A percentile compares a stretch with the other conserved stretches of the same genome.
phyloP scores from a whole-genome alignment of 2,329 filamentous ascomycete genomes.

The Phialemonium atrogriseum region DNA sequence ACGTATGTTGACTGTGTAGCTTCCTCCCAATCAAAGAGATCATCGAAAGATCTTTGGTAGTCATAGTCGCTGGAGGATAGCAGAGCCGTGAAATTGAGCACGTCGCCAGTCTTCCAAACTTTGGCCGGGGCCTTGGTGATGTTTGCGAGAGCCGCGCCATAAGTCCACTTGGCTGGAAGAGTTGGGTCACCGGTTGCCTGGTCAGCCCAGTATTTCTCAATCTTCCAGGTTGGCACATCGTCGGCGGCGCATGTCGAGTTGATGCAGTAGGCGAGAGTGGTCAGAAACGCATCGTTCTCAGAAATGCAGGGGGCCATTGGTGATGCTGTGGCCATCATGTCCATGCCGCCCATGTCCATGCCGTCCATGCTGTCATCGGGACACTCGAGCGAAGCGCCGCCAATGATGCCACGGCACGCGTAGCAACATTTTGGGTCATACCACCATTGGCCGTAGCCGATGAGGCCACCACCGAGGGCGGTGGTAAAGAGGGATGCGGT shows the following conservation, averaged over 20 bases:
- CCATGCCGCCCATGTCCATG: too few relatives aligned
- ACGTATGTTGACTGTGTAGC: conserved; percentile 12
- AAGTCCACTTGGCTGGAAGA: conserved; percentile 16
- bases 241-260: conserved; percentile 13
- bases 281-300: too few relatives aligned
- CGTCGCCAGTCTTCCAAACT: conserved; percentile 6
- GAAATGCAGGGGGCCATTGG: too few relatives aligned
- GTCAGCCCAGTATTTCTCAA: conserved; percentile 17
- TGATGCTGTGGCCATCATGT: too few relatives aligned
- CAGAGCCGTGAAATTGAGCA: conserved; percentile 13
- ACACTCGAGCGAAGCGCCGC: too few relatives aligned
- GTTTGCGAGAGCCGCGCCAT: conserved; percentile 10
- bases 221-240: conserved; percentile 10
- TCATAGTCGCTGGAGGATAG: conserved; percentile 7
- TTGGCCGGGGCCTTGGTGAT: conserved; percentile 8
- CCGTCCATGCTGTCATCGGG: too few relatives aligned
- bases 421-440: too few relatives aligned
- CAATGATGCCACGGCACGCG: too few relatives aligned
- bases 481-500: too few relatives aligned
- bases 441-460: too few relatives aligned
- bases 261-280: conserved; percentile 20
- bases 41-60: conserved; percentile 5
- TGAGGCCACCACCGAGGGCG: too few relatives aligned
- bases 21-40: conserved; percentile 12
- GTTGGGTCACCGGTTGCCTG: conserved; percentile 11